Percentiles rank a stretch among this genome's conserved stretches.
These are phyloP conservation scores for Tricholoma hemisulphureum DNA, from an alignment of 768 basidiomycete genomes.

Conservation along the genomic window DNA sequence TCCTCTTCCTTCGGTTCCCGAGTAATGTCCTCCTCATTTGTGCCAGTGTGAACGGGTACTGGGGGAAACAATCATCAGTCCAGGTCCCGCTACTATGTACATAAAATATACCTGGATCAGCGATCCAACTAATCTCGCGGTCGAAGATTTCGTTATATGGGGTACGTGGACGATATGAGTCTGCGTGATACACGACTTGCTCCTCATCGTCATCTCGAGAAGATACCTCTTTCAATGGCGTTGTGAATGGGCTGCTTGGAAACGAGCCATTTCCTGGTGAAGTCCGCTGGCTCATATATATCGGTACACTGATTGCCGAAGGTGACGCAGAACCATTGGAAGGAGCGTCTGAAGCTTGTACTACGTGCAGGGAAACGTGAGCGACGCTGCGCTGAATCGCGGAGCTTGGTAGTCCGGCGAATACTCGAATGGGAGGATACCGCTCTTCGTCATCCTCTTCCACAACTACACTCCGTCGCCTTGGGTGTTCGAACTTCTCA, in stretches of 20 bases:
- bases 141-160: constrained; percentile 49
- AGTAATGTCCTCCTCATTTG: neutral
- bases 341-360: constrained; percentile 53
- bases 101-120: constrained; percentile 57
- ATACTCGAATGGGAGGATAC: constrained; percentile 40
- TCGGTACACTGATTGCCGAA: constrained; percentile 47
- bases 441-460: constrained; percentile 69
- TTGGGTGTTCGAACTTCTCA: constrained; percentile 40
- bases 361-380: constrained; percentile 33
- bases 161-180: constrained; percentile 48
- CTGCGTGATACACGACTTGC: constrained; percentile 61
- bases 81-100: constrained; percentile 5
- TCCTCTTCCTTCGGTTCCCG: constrained; percentile 42
- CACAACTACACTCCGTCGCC: constrained; percentile 63
- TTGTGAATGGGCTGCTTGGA: constrained; percentile 70
- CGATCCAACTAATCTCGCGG: constrained; percentile 75
- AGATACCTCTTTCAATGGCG: constrained; percentile 63
- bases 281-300: constrained; percentile 45
- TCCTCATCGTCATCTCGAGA: constrained; percentile 68
- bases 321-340: constrained; percentile 41
- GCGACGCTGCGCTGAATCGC: constrained; percentile 41
- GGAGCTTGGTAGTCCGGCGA: constrained; percentile 41
- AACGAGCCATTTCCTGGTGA: constrained; percentile 59
- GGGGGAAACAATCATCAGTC: constrained; percentile 39
- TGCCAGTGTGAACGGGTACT: constrained; percentile 28